Percentiles rank a stretch among this genome's conserved stretches.
These are phyloP conservation scores for Penicillium sp. DNA, from an alignment of 2,329 filamentous ascomycete species.

Conservation along the genomic window DNA sequence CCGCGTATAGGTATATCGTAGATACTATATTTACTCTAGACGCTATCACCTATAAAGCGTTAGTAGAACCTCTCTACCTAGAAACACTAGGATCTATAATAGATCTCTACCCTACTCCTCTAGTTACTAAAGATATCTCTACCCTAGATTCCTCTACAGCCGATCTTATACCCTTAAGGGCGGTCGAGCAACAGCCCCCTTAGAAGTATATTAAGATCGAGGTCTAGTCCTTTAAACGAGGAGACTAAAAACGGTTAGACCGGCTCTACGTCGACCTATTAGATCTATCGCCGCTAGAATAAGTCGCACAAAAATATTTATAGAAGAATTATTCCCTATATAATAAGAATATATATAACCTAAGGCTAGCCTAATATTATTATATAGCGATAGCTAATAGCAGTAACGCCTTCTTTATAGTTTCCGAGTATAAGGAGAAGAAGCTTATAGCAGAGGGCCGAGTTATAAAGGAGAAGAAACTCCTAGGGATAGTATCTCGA, in stretches of 20 bases:
- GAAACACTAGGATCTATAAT: too few relatives aligned
- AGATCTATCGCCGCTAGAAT: slow-evolving; percentile 13
- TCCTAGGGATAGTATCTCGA: slow-evolving; percentile 4
- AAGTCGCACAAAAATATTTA: slow-evolving; percentile 16
- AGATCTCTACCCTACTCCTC: too few relatives aligned
- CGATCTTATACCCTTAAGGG: too few relatives aligned
- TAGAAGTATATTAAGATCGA: too few relatives aligned
- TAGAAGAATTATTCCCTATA: slow-evolving; percentile 18
- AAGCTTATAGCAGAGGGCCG: neutral
- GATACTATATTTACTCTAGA: neutral
- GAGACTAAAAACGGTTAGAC: slow-evolving; percentile 13
- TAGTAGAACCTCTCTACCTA: neutral
- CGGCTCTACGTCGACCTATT: slow-evolving; percentile 11
- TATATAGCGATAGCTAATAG: slow-evolving; percentile 3
- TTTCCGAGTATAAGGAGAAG: slow-evolving; percentile 4
- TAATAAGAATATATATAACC: slow-evolving; percentile 2
- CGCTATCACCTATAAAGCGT: neutral
- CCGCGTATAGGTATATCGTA: fast-evolving
- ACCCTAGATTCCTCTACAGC: too few relatives aligned
- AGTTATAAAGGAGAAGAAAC: slow-evolving; percentile 6
- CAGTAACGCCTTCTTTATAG: slow-evolving; percentile 6
- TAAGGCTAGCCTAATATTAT: slow-evolving; percentile 12
- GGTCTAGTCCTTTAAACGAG: slow-evolving; percentile 7
- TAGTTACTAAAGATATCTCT: too few relatives aligned
- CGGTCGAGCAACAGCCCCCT: too few relatives aligned